Evolutionary conservation across 176 grass and related monocot genomes (phyloP).

Genomic region (Otatea glauca): DNA sequence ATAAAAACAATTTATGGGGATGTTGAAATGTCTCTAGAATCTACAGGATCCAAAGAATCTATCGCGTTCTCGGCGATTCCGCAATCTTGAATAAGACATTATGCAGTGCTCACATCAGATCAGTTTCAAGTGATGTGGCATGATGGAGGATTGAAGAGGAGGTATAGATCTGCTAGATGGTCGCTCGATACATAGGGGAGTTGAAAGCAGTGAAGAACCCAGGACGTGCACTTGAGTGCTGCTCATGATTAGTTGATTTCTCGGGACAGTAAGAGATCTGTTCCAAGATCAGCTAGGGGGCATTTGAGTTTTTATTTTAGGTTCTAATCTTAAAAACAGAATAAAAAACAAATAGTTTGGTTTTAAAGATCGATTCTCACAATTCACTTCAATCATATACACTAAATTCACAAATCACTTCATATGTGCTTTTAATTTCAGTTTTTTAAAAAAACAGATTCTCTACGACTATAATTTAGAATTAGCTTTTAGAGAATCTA

Average conservation of each 20-base stretch:
- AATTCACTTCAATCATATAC: too few species aligned
- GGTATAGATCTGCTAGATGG: not conserved
- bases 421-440: too few species aligned
- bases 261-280: slow-evolving; percentile 12
- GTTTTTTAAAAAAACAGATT: too few species aligned
- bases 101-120: slow-evolving; percentile 11
- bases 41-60: not conserved
- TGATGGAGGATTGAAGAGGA: slow-evolving; percentile 13
- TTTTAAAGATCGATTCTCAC: too few species aligned
- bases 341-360: too few species aligned
- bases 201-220: not conserved
- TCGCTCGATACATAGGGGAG: not conserved
- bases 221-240: slow-evolving; percentile 34
- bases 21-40: not conserved
- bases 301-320: too few species aligned
- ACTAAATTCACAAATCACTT: too few species aligned
- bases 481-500: too few species aligned
- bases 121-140: slow-evolving; percentile 27
- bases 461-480: too few species aligned
- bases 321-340: too few species aligned
- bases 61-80: not conserved
- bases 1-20: not conserved
- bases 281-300: not conserved
- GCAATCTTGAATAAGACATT: not conserved
- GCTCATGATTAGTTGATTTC: slow-evolving; percentile 10